Evolutionary conservation across 2,329 filamentous ascomycete genomes (phyloP).

Genomic region (Ceratocystiopsis minuta): DNA sequence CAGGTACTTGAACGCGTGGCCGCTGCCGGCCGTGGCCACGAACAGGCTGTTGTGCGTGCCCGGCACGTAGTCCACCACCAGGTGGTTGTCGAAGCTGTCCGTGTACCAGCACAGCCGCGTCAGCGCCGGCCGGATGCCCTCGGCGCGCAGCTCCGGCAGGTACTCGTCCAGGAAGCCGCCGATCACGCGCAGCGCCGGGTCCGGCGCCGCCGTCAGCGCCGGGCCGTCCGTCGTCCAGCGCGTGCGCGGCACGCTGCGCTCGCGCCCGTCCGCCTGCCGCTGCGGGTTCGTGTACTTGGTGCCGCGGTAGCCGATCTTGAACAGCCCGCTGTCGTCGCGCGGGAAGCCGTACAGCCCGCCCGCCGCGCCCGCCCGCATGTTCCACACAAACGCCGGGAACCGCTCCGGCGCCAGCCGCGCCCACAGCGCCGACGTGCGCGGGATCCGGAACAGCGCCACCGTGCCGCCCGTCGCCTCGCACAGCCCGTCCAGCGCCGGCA

Average conservation of each 20-base stretch:
- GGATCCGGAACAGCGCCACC: slow-evolving; percentile 25
- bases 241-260: slow-evolving; percentile 22
- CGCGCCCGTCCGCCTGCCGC: slow-evolving; percentile 15
- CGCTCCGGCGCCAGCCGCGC: slow-evolving; percentile 21
- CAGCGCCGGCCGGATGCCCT: slow-evolving; percentile 19
- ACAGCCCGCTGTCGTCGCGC: slow-evolving; percentile 9
- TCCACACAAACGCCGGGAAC: slow-evolving; percentile 16
- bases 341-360: slow-evolving; percentile 15
- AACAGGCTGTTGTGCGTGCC: slow-evolving; percentile 2
- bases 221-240: slow-evolving; percentile 14
- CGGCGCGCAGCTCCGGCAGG: slow-evolving; percentile 22
- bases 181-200: slow-evolving; percentile 11
- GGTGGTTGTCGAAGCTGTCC: slow-evolving; percentile 18
- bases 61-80: slow-evolving; percentile 18
- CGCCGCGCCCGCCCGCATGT: slow-evolving; percentile 8
- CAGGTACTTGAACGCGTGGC: slow-evolving; percentile 16
- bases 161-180: slow-evolving; percentile 19
- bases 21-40: slow-evolving; percentile 9
- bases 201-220: slow-evolving; percentile 8
- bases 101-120: slow-evolving; percentile 19
- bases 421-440: slow-evolving; percentile 17
- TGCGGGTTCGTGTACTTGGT: slow-evolving; percentile 22
- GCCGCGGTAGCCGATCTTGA: slow-evolving; percentile 16
- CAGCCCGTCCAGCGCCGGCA: slow-evolving; percentile 22
- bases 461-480: slow-evolving; percentile 30